A percentile compares a stretch with the other conserved stretches of the same genome.
These are phyloP conservation scores for Bremia lactucae DNA, from an alignment of 352 stramenopile genomes.

Conservation along the genomic window DNA sequence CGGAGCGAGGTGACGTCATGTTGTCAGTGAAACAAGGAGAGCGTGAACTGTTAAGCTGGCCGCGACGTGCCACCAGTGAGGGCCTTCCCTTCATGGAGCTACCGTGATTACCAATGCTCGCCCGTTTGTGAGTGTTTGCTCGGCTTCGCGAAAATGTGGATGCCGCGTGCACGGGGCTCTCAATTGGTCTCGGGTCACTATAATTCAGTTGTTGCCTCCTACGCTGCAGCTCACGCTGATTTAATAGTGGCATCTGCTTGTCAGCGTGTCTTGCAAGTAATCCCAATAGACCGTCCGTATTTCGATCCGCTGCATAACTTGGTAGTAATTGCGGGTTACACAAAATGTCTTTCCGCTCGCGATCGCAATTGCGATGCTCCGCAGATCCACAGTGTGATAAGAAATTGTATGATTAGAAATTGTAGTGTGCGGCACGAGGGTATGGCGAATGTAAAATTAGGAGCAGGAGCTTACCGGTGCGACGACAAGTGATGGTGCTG, in stretches of 20 bases:
- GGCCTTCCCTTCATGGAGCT: conserved; percentile 13
- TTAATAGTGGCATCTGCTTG: conserved; percentile 20
- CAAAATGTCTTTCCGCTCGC: conserved; percentile 9
- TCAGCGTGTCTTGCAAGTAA: conserved; percentile 23
- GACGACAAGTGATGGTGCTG: conserved; percentile 4
- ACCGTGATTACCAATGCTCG: not conserved
- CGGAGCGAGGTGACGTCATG: conserved; percentile 27
- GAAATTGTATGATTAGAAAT: no score
- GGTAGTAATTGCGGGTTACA: conserved; percentile 16
- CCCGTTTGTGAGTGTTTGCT: conserved; percentile 1
- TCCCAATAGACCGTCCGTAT: conserved; percentile 13
- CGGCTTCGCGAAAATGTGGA: not conserved
- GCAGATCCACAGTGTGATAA: conserved; percentile 5
- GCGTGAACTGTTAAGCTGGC: conserved; percentile 22
- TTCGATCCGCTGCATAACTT: conserved; percentile 7
- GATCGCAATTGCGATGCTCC: conserved; percentile 4
- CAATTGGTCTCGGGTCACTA: conserved; percentile 6
- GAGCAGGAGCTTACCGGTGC: conserved; percentile 6
- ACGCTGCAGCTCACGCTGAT: conserved; percentile 13
- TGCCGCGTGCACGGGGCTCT: conserved; percentile 13
- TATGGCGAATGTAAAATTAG: not conserved
- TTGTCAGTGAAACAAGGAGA: conserved; percentile 19
- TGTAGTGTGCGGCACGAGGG: not conserved
- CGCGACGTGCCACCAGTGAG: conserved; percentile 19
- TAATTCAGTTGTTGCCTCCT: conserved; percentile 5